Conservation (phyloP, 1,139 yeast genomes). For the Suhomyces coccinellae region DNA sequence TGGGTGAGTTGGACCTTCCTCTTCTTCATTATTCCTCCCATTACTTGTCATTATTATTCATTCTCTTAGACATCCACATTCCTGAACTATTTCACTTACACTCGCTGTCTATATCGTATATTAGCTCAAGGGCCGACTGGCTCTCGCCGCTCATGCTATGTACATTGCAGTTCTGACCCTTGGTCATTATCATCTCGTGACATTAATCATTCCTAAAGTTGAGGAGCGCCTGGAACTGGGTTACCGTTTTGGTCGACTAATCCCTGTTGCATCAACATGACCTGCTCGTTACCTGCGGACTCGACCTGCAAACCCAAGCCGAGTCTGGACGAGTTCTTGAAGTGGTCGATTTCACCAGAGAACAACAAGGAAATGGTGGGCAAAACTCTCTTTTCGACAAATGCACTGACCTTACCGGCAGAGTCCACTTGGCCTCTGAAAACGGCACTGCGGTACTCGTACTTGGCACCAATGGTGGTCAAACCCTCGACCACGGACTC, state of each 20-base stretch:
- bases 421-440: slow-evolving; percentile 96
- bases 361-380: slow-evolving; percentile 89
- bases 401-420: slow-evolving; percentile 85
- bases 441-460: slow-evolving; percentile 94
- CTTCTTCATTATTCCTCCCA: too few relatives aligned
- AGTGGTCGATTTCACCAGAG: slow-evolving; percentile 90
- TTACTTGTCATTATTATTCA: too few relatives aligned
- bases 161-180: slow-evolving; percentile 1
- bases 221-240: slow-evolving; percentile 77
- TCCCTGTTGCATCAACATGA: slow-evolving; percentile 75
- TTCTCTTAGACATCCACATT: too few relatives aligned
- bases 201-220: slow-evolving; percentile 20
- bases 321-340: slow-evolving; percentile 76
- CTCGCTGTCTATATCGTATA: neutral
- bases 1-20: too few relatives aligned
- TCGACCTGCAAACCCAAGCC: slow-evolving; percentile 97
- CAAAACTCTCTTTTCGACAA: slow-evolving; percentile 89
- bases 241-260: slow-evolving; percentile 77
- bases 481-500: slow-evolving; percentile 86
- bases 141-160: slow-evolving; percentile 1
- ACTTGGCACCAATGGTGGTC: slow-evolving; percentile 95
- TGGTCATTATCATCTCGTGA: slow-evolving; percentile 4
- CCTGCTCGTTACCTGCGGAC: slow-evolving; percentile 90
- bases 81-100: too few relatives aligned
- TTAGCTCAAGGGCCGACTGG: neutral